A percentile compares a stretch with the other conserved stretches of the same genome.
Evolutionary conservation across 805 yeast species (phyloP).

Genomic region (Allodekkera sacchari): DNA sequence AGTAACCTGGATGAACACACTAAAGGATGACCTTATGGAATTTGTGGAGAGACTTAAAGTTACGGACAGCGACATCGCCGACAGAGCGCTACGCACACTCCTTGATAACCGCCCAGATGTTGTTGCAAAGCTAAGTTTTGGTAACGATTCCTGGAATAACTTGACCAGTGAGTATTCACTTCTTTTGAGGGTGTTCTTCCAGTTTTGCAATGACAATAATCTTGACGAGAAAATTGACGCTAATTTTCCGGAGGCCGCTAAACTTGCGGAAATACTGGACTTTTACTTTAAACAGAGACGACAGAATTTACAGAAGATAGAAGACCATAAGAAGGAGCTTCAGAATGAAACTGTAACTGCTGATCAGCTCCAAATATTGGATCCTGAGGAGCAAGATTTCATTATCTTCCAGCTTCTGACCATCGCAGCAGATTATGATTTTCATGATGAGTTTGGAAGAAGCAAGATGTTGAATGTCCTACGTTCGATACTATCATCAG

Average conservation of each 20-base stretch:
- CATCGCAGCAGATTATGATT: conserved; percentile 68
- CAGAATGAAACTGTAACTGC: conserved; percentile 9
- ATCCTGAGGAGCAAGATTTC: conserved; percentile 56
- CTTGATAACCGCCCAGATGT: conserved; percentile 57
- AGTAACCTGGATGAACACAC: conserved; percentile 59
- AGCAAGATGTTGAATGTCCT: conserved; percentile 58
- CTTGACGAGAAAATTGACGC: conserved; percentile 50
- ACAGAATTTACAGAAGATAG: conserved; percentile 17
- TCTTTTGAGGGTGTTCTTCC: conserved; percentile 57
- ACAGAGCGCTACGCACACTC: conserved; percentile 53
- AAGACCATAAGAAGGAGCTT: conserved; percentile 13
- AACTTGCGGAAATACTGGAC: conserved; percentile 51
- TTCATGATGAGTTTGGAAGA: conserved; percentile 85
- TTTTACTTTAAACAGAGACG: conserved; percentile 46
- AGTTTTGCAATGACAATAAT: conserved; percentile 50
- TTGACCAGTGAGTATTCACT: conserved; percentile 72
- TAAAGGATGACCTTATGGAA: conserved; percentile 63
- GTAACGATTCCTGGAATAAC: conserved; percentile 58
- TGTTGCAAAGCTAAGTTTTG: conserved; percentile 50
- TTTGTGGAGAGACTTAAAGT: conserved; percentile 68
- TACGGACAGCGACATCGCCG: conserved; percentile 59
- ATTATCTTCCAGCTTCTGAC: conserved; percentile 65
- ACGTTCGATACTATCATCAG: conserved; percentile 51
- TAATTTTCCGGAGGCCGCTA: conserved; percentile 73
- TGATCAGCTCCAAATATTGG: conserved; percentile 27